phyloP scores from a whole-genome alignment of 2,329 filamentous ascomycete genomes.

The Cercospora sesami region DNA sequence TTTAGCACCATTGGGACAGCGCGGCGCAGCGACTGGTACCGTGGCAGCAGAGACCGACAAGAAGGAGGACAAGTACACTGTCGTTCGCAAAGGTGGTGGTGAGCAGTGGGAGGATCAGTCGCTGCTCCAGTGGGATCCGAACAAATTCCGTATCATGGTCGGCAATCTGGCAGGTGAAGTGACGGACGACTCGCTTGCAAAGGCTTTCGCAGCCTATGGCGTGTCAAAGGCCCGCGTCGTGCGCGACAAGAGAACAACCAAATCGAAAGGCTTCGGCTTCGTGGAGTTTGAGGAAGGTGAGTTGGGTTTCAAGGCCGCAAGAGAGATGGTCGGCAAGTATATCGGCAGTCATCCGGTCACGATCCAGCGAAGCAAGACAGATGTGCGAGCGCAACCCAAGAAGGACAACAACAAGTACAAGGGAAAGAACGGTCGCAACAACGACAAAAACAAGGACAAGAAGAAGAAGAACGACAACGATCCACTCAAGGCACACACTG shows the following conservation, averaged over 20 bases:
- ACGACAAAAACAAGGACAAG: constrained; percentile 44
- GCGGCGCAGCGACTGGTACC: constrained; percentile 16
- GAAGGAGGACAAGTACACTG: constrained; percentile 55
- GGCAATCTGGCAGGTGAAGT: constrained; percentile 97
- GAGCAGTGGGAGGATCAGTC: constrained; percentile 88
- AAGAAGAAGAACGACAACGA: constrained; percentile 44
- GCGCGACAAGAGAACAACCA: constrained; percentile 91
- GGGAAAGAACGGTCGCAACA: constrained; percentile 55
- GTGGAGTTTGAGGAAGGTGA: constrained; percentile 94
- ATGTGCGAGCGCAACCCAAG: constrained; percentile 75
- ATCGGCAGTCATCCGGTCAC: constrained; percentile 87
- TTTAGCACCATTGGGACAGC: constrained; percentile 24
- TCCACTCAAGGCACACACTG: constrained; percentile 40
- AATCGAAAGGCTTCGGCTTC: constrained; percentile 95
- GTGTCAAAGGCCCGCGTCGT: constrained; percentile 92
- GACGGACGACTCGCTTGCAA: constrained; percentile 90
- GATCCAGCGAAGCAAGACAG: constrained; percentile 83
- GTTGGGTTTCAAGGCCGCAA: constrained; percentile 92
- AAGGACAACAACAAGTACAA: constrained; percentile 44
- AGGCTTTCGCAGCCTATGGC: constrained; percentile 90
- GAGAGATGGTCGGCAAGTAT: constrained; percentile 99
- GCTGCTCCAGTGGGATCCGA: constrained; percentile 92
- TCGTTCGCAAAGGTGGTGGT: constrained; percentile 82
- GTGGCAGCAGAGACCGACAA: constrained; percentile 19
- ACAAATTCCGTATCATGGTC: constrained; percentile 91